Percentiles rank a stretch among this genome's conserved stretches.
phyloP scores from a whole-genome alignment of 352 stramenopile genomes.

The Blastocystis sp. region DNA sequence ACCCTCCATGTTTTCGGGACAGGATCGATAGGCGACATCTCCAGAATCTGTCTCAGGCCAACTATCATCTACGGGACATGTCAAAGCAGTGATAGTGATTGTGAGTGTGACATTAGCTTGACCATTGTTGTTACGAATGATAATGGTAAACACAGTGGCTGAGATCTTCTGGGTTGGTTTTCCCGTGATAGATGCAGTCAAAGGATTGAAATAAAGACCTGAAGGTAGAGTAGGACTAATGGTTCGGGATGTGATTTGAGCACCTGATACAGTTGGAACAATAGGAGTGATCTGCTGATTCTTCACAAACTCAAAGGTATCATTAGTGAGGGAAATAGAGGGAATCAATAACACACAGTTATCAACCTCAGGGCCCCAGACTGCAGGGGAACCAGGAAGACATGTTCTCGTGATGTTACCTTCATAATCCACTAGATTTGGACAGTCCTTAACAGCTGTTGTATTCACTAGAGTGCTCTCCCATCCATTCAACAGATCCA shows the following conservation, averaged over 20 bases:
- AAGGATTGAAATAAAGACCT: conserved; percentile 63
- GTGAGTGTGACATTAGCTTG: conserved; percentile 21
- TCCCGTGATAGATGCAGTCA: conserved; percentile 33
- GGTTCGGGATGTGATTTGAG: conserved; percentile 7
- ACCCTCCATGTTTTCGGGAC: conserved; percentile 36
- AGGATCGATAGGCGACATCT: conserved; percentile 26
- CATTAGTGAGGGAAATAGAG: conserved; percentile 33
- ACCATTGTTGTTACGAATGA: conserved; percentile 42
- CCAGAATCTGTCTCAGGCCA: conserved; percentile 63
- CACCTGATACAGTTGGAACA: conserved; percentile 35
- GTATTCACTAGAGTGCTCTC: conserved; percentile 39
- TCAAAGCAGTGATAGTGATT: conserved; percentile 29
- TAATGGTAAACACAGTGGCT: conserved; percentile 44
- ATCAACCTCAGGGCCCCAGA: conserved; percentile 13
- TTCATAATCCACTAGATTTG: conserved; percentile 12
- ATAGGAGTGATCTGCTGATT: conserved; percentile 61
- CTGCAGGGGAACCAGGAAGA: conserved; percentile 13
- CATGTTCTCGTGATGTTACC: conserved; percentile 48
- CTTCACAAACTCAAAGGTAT: conserved; percentile 53
- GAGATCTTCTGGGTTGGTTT: conserved; percentile 51
- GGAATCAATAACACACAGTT: conserved; percentile 50
- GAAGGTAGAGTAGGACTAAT: conserved; percentile 43
- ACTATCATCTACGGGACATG: background rate
- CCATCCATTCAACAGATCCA: conserved; percentile 63
- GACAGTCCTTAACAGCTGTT: conserved; percentile 46